Conservation (phyloP, 148 eudicot species). For the Heliamphora exappendiculata region DNA sequence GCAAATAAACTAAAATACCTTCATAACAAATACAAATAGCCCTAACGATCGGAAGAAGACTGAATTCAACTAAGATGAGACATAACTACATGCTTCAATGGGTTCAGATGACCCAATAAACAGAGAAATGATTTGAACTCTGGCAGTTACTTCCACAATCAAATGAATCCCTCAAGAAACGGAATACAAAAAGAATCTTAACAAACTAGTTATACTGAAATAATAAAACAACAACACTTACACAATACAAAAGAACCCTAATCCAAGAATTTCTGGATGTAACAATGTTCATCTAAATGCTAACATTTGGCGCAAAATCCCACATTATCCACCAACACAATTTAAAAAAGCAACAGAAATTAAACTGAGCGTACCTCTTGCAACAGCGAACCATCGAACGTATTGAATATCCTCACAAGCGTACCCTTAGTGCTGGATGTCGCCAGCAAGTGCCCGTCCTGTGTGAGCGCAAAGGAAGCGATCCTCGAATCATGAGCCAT, state of each 20-base stretch:
- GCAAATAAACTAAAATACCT: background rate
- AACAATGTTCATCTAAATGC: background rate
- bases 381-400: constrained; percentile 60
- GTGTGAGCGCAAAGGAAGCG: constrained; percentile 64
- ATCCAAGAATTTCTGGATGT: background rate
- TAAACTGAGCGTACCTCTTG: constrained; percentile 45
- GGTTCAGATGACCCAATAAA: background rate
- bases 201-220: background rate
- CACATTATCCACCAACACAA: background rate
- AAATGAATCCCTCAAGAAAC: background rate
- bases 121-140: background rate
- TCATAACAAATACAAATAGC: background rate
- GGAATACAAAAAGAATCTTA: background rate
- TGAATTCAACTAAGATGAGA: background rate
- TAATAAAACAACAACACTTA: background rate
- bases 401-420: constrained; percentile 62
- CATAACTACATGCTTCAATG: background rate
- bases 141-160: background rate
- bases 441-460: constrained; percentile 66
- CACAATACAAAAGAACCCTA: background rate
- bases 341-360: background rate
- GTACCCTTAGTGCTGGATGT: constrained; percentile 83
- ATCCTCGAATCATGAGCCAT: constrained; percentile 92
- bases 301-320: background rate
- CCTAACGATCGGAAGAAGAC: background rate